Evolutionary conservation across 139 green algal species (phyloP).

Genomic region (Klebsormidium nitens): DNA sequence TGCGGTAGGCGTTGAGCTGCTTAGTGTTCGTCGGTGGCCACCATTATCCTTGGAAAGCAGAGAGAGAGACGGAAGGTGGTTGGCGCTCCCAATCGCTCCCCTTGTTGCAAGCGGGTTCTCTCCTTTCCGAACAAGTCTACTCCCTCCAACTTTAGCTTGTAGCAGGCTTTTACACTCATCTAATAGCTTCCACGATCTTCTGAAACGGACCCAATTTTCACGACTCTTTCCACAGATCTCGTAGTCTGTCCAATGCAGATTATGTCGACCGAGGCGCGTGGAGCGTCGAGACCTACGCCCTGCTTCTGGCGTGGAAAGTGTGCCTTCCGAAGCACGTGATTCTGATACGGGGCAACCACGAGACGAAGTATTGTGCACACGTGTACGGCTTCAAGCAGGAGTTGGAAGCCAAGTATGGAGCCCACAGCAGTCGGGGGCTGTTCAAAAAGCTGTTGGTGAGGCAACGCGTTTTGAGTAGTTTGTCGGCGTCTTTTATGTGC

Average conservation of each 20-base stretch:
- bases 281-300: slow-evolving; percentile 80
- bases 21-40: background rate
- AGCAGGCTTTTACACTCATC: background rate
- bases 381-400: slow-evolving; percentile 72
- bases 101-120: background rate
- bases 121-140: background rate
- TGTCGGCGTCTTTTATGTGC: too few species aligned
- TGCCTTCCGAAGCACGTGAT: slow-evolving; percentile 34
- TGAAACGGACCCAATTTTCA: background rate
- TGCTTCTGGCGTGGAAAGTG: slow-evolving; percentile 64
- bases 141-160: background rate
- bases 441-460: slow-evolving; percentile 6
- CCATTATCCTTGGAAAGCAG: background rate
- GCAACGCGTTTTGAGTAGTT: background rate
- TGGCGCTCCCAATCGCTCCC: background rate
- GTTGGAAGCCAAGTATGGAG: slow-evolving; percentile 50
- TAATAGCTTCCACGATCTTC: background rate
- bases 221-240: background rate
- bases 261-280: slow-evolving; percentile 72
- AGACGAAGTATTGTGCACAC: slow-evolving; percentile 74
- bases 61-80: background rate
- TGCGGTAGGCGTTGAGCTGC: background rate
- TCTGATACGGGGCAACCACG: slow-evolving; percentile 78
- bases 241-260: slow-evolving; percentile 50
- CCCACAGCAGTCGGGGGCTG: slow-evolving; percentile 2